Base-by-base conservation (phyloP, 164 flowering plant species). In the Stephania yunnanensis region DNA sequence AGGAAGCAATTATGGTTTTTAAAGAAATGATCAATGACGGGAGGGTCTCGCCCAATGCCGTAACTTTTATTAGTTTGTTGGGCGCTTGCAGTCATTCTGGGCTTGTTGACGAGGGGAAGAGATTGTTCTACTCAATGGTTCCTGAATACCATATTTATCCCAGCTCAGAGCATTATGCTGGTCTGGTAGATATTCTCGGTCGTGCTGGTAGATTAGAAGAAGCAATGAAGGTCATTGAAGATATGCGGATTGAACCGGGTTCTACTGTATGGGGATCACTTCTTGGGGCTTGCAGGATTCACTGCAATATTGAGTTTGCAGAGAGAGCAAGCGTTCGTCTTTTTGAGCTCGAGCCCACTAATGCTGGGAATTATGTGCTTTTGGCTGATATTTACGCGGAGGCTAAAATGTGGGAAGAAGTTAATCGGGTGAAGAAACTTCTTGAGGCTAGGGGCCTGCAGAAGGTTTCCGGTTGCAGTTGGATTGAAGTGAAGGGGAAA, bases 101-200 rank as follows among this genome's bases (percentile, higher is more conserved):
- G 55, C 90, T 91, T 58, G 93, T 89, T 46, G 87, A 86, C 45
- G 87, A 89, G 70, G 95, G 94, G 19, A 89, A 87, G 78, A 61
- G 4, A 15, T 71, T 89, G 58, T 91, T 92, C 68, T 77, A 85
- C 3, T 89, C 94, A 4, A 92, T 92, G 92, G 78, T 50, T 11
- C 83, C 72, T 73, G 81, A 81, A n/a, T 81, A 87, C 68, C 50
- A 78, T 5, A 86, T 91, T 73, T 13, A 48, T 58, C 94, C 95
- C 17, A 79, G 71, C 42, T 82, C 74, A 64, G 95, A 90, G 83
- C 97, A 92, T 53, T 91, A 91, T 82, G 91, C 94, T 42, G 88
- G 94, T 81, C 83, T 92, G 87, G 92, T 92, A 61, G 97, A 91
- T 82, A 87, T 91, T 74, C 88, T 91, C 7, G 95, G 95, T 17